A percentile compares a stretch with the other conserved stretches of the same genome.
These are phyloP conservation scores for Daldinia concentrica DNA, from an alignment of 495 filamentous ascomycete genomes.

Conservation along the genomic window DNA sequence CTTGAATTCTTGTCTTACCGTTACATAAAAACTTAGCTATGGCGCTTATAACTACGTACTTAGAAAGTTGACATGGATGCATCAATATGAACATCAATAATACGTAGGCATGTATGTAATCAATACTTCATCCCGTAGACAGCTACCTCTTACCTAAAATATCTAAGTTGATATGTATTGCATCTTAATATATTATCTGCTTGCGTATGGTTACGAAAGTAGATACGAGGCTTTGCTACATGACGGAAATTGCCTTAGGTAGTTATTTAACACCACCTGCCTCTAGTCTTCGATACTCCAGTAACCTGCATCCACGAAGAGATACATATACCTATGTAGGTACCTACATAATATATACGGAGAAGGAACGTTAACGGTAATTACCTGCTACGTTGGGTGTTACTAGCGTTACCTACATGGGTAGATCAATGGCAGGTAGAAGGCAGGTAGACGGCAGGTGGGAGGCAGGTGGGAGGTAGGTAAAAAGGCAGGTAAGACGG, in stretches of 20 bases:
- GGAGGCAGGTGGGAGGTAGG: not conserved
- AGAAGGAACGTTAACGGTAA: not conserved
- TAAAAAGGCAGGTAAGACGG: not conserved
- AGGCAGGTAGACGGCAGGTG: not conserved
- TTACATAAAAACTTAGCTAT: not conserved
- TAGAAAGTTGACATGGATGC: not conserved
- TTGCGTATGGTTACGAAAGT: not conserved
- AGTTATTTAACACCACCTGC: not conserved
- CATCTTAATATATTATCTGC: too few species aligned
- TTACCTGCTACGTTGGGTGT: constrained; percentile 3
- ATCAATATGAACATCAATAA: not conserved
- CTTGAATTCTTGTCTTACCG: not conserved
- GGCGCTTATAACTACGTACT: not conserved
- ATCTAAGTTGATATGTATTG: not conserved
- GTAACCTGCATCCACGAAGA: not conserved
- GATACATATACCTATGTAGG: too few species aligned
- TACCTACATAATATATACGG: not conserved
- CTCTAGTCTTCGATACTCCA: not conserved
- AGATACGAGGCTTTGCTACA: not conserved
- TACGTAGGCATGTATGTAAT: constrained; percentile 1
- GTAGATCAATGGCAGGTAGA: not conserved
- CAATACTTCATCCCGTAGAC: not conserved
- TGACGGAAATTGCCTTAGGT: not conserved
- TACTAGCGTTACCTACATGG: constrained; percentile 1
- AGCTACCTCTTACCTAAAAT: not conserved